Evolutionary conservation across 768 basidiomycete genomes (phyloP).

Genomic region (Termitomyces sp.): DNA sequence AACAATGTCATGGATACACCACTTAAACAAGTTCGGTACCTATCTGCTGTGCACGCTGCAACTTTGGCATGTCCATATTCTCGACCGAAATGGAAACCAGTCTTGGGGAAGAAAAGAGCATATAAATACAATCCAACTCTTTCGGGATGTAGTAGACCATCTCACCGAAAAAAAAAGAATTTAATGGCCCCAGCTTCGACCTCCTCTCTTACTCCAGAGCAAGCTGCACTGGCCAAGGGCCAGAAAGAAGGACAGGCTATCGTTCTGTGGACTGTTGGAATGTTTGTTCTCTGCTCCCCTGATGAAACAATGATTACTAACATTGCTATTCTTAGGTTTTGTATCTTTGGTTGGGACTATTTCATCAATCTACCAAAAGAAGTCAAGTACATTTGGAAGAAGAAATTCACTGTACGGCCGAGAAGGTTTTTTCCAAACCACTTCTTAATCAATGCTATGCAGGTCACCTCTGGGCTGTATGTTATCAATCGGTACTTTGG

Average conservation of each 20-base stretch:
- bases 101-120: too few relatives aligned
- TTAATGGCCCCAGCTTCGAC: too few relatives aligned
- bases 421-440: not conserved
- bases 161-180: too few relatives aligned
- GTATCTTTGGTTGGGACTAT: slow-evolving; percentile 23
- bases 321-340: slow-evolving; percentile 13
- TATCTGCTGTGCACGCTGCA: too few relatives aligned
- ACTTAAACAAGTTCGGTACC: too few relatives aligned
- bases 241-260: slow-evolving; percentile 18
- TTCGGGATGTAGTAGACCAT: too few relatives aligned
- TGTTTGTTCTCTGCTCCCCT: slow-evolving; percentile 11
- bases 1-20: too few relatives aligned
- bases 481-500: slow-evolving; percentile 20
- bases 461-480: slow-evolving; percentile 15
- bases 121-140: too few relatives aligned
- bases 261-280: slow-evolving; percentile 19
- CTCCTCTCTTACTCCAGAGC: too few relatives aligned
- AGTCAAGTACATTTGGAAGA: slow-evolving; percentile 19
- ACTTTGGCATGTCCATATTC: too few relatives aligned
- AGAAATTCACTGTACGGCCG: slow-evolving; percentile 14
- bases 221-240: not conserved
- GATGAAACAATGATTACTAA: too few relatives aligned
- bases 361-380: slow-evolving; percentile 20
- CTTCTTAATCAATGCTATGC: not conserved
- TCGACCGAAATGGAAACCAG: too few relatives aligned